Conservation (phyloP, 1,284 basidiomycete genomes). For the Anthracocystis walkeri region DNA sequence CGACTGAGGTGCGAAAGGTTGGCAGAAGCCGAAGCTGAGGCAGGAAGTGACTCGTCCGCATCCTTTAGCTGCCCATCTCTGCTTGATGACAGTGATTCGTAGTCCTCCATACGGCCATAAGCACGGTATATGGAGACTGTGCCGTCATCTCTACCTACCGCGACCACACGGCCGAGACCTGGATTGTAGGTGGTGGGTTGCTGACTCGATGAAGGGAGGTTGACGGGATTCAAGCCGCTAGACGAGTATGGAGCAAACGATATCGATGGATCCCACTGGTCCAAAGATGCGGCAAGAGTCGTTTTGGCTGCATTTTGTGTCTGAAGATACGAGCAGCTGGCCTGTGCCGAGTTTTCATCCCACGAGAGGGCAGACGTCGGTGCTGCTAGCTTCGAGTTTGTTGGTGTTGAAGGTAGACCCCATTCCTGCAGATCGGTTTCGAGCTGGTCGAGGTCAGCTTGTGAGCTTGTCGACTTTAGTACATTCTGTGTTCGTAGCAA, state of each 20-base stretch:
- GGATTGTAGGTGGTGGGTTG: conserved; percentile 27
- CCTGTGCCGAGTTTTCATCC: conserved; percentile 38
- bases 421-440: conserved; percentile 34
- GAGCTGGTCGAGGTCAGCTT: conserved; percentile 20
- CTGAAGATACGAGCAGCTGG: conserved; percentile 21
- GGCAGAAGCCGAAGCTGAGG: conserved; percentile 30
- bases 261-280: conserved; percentile 46
- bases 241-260: conserved; percentile 40
- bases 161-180: conserved; percentile 30
- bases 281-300: conserved; percentile 6
- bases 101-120: conserved; percentile 38
- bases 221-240: conserved; percentile 17
- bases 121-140: conserved; percentile 34
- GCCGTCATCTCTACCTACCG: conserved; percentile 38
- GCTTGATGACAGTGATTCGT: conserved; percentile 5
- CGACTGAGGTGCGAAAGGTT: conserved; percentile 22
- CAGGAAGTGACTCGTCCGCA: conserved; percentile 18
- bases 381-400: conserved; percentile 10
- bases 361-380: conserved; percentile 39
- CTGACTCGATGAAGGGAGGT: not conserved
- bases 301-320: not conserved
- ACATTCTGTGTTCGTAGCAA: conserved; percentile 3
- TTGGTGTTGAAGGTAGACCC: conserved; percentile 28
- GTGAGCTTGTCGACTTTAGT: not conserved
- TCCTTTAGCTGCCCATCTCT: not conserved